Evolutionary conservation across 805 yeast species (phyloP).

Genomic region (Starmerella apis): DNA sequence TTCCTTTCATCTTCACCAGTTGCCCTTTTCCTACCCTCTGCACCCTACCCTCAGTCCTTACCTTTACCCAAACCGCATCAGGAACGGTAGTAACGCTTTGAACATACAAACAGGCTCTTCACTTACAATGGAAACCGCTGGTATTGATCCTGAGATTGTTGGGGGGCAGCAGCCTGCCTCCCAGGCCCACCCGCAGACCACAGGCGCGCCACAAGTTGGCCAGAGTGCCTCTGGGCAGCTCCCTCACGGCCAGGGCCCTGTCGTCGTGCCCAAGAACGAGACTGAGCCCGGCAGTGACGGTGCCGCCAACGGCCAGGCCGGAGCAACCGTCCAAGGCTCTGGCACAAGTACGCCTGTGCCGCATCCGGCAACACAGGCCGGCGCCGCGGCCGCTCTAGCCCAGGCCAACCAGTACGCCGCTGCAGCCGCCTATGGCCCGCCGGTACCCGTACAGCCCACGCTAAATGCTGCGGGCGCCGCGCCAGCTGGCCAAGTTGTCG

Average conservation of each 20-base stretch:
- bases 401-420: slow-evolving; percentile 23
- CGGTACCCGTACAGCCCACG: slow-evolving; percentile 19
- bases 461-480: background rate
- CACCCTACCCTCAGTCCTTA: slow-evolving; percentile 25
- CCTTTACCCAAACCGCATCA: slow-evolving; percentile 25
- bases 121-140: slow-evolving; percentile 25
- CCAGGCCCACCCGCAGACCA: slow-evolving; percentile 15
- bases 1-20: slow-evolving; percentile 7
- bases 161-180: slow-evolving; percentile 26
- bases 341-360: slow-evolving; percentile 8
- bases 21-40: slow-evolving; percentile 25
- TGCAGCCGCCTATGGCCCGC: slow-evolving; percentile 25
- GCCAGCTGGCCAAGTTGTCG: slow-evolving; percentile 7
- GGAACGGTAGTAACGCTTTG: slow-evolving; percentile 8
- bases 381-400: slow-evolving; percentile 15
- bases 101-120: background rate
- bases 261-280: slow-evolving; percentile 10
- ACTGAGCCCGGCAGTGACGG: slow-evolving; percentile 5
- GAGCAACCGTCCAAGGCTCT: slow-evolving; percentile 10
- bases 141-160: slow-evolving; percentile 31
- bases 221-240: slow-evolving; percentile 16
- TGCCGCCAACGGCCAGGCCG: slow-evolving; percentile 14
- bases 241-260: slow-evolving; percentile 1
- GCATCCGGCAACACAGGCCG: slow-evolving; percentile 14
- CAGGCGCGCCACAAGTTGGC: slow-evolving; percentile 20